These are phyloP conservation scores for Eutypa lata DNA, from an alignment of 2,329 filamentous ascomycete species.

Conservation along the genomic window DNA sequence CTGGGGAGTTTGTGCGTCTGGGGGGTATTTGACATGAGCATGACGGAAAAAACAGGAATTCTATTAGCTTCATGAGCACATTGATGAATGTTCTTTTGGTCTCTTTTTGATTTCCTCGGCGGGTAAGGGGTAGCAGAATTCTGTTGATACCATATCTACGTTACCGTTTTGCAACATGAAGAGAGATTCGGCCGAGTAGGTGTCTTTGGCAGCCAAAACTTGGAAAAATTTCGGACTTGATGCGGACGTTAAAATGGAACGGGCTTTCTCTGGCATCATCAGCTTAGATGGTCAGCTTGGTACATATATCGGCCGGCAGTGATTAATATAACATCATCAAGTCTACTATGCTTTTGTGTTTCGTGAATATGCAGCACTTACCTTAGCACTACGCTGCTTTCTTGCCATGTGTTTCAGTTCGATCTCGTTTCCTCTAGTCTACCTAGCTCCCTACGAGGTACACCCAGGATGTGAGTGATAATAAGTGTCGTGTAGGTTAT, in stretches of 20 bases:
- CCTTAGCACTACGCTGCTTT: too few species aligned
- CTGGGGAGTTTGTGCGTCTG: neutral
- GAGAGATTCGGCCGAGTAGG: neutral
- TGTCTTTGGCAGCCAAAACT: neutral
- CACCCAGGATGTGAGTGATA: too few species aligned
- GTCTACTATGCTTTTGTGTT: constrained; percentile 7
- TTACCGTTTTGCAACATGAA: neutral
- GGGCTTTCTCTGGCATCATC: neutral
- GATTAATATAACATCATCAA: constrained; percentile 16
- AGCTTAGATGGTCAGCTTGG: neutral
- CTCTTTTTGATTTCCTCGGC: neutral
- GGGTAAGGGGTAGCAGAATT: neutral
- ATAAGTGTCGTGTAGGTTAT: too few species aligned
- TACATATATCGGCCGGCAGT: neutral
- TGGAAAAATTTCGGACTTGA: neutral
- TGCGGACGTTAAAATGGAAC: neutral
- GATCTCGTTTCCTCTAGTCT: too few species aligned
- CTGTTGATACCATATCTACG: neutral
- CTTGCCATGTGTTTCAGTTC: too few species aligned
- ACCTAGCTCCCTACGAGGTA: too few species aligned
- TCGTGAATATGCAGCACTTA: too few species aligned
- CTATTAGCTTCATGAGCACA: neutral
- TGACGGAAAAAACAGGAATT: neutral
- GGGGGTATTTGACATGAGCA: neutral
- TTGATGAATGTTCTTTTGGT: neutral